Evolutionary conservation across 148 eudicot species (phyloP).

Genomic region (Oxyria digyna): DNA sequence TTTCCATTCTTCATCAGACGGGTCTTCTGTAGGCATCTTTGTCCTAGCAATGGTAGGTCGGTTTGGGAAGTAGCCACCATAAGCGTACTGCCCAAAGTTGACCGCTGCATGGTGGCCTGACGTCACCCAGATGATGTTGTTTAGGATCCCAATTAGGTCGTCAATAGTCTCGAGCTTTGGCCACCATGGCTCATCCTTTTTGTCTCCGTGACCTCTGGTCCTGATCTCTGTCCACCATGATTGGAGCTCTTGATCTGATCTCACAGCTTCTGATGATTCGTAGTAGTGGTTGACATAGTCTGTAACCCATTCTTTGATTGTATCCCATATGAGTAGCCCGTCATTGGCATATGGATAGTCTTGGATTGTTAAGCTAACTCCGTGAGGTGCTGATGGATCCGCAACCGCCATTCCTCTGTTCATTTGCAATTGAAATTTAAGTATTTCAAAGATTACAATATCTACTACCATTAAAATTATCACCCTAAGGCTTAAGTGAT

Average conservation of each 20-base stretch:
- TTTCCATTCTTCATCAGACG: constrained; percentile 20
- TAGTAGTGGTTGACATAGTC: constrained; percentile 41
- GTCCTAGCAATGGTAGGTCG: constrained; percentile 51
- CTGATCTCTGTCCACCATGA: constrained; percentile 70
- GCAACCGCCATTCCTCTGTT: constrained; percentile 47
- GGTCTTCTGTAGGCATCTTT: constrained; percentile 57
- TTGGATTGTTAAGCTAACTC: constrained; percentile 42
- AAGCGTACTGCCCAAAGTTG: constrained; percentile 72
- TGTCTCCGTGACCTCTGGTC: constrained; percentile 56
- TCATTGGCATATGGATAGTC: constrained; percentile 62
- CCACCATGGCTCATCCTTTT: constrained; percentile 77
- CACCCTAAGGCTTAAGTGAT: background rate
- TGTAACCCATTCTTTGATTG: constrained; percentile 43
- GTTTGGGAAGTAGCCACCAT: constrained; percentile 57
- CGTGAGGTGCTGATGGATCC: constrained; percentile 42
- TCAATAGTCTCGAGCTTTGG: constrained; percentile 31
- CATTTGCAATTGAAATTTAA: background rate
- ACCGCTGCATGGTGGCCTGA: constrained; percentile 86
- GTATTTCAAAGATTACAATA: background rate
- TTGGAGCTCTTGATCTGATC: constrained; percentile 46
- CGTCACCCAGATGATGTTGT: constrained; percentile 64
- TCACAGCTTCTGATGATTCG: constrained; percentile 14
- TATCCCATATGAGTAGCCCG: constrained; percentile 45
- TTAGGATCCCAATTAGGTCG: constrained; percentile 36
- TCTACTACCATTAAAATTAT: background rate